These are phyloP conservation scores for Sclerotinia sclerotiorum DNA, from an alignment of 2,329 filamentous ascomycete species.

Conservation along the genomic window DNA sequence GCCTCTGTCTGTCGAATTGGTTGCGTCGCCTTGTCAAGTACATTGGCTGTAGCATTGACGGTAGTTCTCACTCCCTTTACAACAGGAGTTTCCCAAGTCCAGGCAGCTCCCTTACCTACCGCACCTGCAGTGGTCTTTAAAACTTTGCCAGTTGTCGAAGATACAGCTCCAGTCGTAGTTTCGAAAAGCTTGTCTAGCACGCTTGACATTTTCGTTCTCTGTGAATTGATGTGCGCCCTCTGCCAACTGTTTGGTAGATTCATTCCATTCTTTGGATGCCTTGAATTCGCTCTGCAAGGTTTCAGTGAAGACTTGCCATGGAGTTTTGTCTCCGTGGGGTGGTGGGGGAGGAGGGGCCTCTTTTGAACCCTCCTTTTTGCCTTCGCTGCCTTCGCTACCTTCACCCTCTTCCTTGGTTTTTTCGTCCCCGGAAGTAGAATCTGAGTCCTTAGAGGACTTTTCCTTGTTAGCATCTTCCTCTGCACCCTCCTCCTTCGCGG, in stretches of 20 bases:
- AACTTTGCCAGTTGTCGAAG: slow-evolving; percentile 73
- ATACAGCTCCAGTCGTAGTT: slow-evolving; percentile 79
- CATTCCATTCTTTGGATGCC: slow-evolving; percentile 98
- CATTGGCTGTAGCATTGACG: slow-evolving; percentile 80
- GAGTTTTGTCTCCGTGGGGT: slow-evolving; percentile 97
- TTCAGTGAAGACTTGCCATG: slow-evolving; percentile 98
- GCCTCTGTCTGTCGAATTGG: slow-evolving; percentile 93
- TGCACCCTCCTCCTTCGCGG: slow-evolving; percentile 24
- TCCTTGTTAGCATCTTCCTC: slow-evolving; percentile 28
- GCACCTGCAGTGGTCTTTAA: slow-evolving; percentile 82
- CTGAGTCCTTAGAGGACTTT: slow-evolving; percentile 30
- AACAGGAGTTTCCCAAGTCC: slow-evolving; percentile 95
- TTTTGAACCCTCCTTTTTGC: slow-evolving; percentile 43
- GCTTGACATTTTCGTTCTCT: slow-evolving; percentile 87
- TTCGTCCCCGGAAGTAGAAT: slow-evolving; percentile 30
- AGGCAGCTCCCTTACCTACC: slow-evolving; percentile 86
- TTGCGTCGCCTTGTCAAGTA: slow-evolving; percentile 90
- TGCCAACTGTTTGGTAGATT: slow-evolving; percentile 92
- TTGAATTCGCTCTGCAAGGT: slow-evolving; percentile 95
- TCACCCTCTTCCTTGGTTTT: slow-evolving; percentile 36
- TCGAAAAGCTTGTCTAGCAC: slow-evolving; percentile 86
- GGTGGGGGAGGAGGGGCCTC: slow-evolving; percentile 75
- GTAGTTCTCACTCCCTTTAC: slow-evolving; percentile 89
- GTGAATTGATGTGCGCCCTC: slow-evolving; percentile 87
- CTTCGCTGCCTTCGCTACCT: slow-evolving; percentile 36